phyloP scores from a whole-genome alignment of 148 eudicot genomes.

The Rhododendron ferrugineum region DNA sequence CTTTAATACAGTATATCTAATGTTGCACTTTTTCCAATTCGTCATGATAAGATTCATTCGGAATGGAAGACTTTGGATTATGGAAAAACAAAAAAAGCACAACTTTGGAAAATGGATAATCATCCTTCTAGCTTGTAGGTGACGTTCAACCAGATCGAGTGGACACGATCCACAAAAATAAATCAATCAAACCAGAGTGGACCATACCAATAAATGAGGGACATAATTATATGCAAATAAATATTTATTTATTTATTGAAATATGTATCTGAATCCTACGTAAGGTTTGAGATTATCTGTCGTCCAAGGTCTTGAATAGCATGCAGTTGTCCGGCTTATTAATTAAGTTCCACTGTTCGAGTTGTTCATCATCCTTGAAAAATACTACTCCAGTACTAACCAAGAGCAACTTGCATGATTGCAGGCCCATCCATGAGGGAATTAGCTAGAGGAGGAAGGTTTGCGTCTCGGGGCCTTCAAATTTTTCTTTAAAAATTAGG shows the following conservation, averaged over 20 bases:
- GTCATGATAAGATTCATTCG: not conserved
- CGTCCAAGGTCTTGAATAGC: not conserved
- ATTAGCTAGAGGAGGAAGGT: too few relatives aligned
- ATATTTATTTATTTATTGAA: too few relatives aligned
- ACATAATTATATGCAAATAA: not conserved
- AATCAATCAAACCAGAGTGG: too few relatives aligned
- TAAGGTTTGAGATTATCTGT: not conserved
- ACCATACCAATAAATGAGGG: not conserved
- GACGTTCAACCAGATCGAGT: not conserved
- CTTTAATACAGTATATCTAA: not conserved
- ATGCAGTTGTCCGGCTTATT: not conserved
- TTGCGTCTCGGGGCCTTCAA: too few relatives aligned
- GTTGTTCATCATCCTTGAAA: too few relatives aligned
- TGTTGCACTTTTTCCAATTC: not conserved
- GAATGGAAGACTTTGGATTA: not conserved
- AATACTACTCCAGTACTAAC: too few relatives aligned
- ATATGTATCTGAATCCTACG: not conserved
- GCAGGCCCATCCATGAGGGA: too few relatives aligned
- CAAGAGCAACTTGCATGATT: too few relatives aligned
- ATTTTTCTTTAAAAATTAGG: too few relatives aligned
- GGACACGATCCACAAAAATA: not conserved
- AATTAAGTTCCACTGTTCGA: not conserved
- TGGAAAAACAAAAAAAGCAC: too few relatives aligned
- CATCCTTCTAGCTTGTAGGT: not conserved
- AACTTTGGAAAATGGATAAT: not conserved